Percentiles rank a stretch among this genome's conserved stretches.
Evolutionary conservation across 2,329 filamentous ascomycete genomes (phyloP).

Genomic region (Arthrocladium fulminans): DNA sequence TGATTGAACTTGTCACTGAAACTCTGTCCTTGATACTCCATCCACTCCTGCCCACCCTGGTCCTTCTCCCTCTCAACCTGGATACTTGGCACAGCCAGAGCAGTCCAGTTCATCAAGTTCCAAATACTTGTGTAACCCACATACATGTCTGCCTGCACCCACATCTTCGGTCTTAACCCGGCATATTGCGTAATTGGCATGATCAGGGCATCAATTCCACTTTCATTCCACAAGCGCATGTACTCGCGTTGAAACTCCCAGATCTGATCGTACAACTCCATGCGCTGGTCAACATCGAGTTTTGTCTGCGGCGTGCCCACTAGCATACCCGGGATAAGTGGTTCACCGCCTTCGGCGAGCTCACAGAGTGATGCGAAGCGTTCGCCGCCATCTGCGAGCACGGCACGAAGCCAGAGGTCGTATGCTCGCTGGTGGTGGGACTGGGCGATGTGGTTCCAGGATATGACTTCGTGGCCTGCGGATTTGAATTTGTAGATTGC

Average conservation of each 20-base stretch:
- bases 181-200: constrained; percentile 29
- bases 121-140: constrained; percentile 30
- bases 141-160: constrained; percentile 30
- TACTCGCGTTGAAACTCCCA: constrained; percentile 25
- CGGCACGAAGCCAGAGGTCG: constrained; percentile 27
- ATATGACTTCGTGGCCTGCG: constrained; percentile 43
- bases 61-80: constrained; percentile 26
- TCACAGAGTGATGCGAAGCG: constrained; percentile 25
- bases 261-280: constrained; percentile 25
- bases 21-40: constrained; percentile 27
- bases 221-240: constrained; percentile 26
- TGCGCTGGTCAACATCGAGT: constrained; percentile 23
- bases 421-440: constrained; percentile 24
- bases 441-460: constrained; percentile 26
- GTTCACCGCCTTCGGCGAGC: constrained; percentile 24
- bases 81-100: constrained; percentile 27
- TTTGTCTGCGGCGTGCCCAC: constrained; percentile 26
- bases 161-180: constrained; percentile 26
- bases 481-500: constrained; percentile 48
- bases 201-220: constrained; percentile 28
- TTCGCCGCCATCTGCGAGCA: constrained; percentile 29
- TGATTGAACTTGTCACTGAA: constrained; percentile 28
- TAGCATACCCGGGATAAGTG: constrained; percentile 30
- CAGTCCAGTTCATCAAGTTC: constrained; percentile 30
- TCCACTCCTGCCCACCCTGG: constrained; percentile 25